A percentile compares a stretch with the other conserved stretches of the same genome.
phyloP scores from a whole-genome alignment of 441 rosid species.

The Erysimum pusillum region DNA sequence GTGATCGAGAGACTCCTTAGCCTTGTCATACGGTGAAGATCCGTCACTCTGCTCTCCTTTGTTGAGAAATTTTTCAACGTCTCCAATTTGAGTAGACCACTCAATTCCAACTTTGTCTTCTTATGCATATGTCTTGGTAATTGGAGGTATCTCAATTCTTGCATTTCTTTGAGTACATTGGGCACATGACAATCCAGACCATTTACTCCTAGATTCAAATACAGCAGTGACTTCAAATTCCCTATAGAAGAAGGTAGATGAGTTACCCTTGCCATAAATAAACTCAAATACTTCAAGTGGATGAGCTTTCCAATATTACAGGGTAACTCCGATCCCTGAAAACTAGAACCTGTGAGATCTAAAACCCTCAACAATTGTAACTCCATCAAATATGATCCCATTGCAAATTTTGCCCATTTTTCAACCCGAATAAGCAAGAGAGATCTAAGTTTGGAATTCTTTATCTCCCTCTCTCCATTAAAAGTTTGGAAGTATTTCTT shows the following conservation, averaged over 20 bases:
- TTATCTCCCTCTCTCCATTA: not conserved
- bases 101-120: not conserved
- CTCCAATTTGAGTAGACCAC: not conserved
- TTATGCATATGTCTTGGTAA: not conserved
- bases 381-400: too few relatives aligned
- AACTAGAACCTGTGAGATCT: not conserved
- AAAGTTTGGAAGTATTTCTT: too few relatives aligned
- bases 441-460: not conserved
- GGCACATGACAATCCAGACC: too few relatives aligned
- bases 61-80: not conserved
- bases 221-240: not conserved
- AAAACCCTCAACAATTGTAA: not conserved
- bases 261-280: conserved; percentile 10
- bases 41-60: not conserved
- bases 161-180: not conserved
- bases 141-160: not conserved
- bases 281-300: not conserved
- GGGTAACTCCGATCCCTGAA: not conserved
- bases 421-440: not conserved
- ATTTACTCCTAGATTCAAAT: not conserved
- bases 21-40: not conserved
- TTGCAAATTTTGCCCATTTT: too few relatives aligned
- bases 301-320: not conserved
- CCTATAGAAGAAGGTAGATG: not conserved
- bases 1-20: not conserved